Evolutionary conservation across 2,329 filamentous ascomycete species (phyloP).

Genomic region (Rhinocladiella mackenziei): DNA sequence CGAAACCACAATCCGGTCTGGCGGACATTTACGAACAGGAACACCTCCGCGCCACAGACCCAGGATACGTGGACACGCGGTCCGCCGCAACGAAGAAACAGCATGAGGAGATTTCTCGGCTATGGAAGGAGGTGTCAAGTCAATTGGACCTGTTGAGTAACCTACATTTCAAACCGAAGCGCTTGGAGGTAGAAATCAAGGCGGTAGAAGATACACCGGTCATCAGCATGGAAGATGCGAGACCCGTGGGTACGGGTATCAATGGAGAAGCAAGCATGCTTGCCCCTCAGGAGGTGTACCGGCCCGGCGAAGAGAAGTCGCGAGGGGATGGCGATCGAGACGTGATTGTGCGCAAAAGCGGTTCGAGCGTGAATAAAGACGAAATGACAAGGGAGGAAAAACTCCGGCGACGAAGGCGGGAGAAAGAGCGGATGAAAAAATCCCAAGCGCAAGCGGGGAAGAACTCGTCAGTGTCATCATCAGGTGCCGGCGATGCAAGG

Average conservation of each 20-base stretch:
- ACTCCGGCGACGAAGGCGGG: conserved; percentile 66
- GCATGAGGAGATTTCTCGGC: conserved; percentile 72
- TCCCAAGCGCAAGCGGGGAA: conserved; percentile 46
- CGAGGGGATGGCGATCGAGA: conserved; percentile 7
- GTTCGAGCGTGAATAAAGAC: conserved; percentile 65
- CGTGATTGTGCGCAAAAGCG: conserved; percentile 21
- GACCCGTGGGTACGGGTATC: conserved; percentile 75
- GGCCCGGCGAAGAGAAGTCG: conserved; percentile 59
- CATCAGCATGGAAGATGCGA: conserved; percentile 89
- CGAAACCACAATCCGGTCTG: conserved; percentile 78
- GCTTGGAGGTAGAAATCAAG: conserved; percentile 72
- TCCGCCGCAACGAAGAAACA: conserved; percentile 79
- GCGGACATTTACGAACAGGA: conserved; percentile 95
- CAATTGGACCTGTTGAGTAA: conserved; percentile 86
- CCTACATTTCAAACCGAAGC: conserved; percentile 93
- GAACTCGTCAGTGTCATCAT: conserved; percentile 42
- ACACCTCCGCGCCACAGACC: conserved; percentile 72
- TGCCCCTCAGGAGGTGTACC: conserved; percentile 92
- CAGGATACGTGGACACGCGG: conserved; percentile 72
- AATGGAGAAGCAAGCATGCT: conserved; percentile 65
- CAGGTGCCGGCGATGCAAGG: conserved; percentile 35
- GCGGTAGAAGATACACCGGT: conserved; percentile 89
- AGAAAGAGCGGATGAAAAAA: conserved; percentile 78
- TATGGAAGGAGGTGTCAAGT: conserved; percentile 77
- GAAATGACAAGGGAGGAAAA: conserved; percentile 90